Evolutionary conservation across 208 protist species (phyloP), one percentile per base, ranked within the genome.

Genomic region (Jaenimonas drosophilae): DNA sequence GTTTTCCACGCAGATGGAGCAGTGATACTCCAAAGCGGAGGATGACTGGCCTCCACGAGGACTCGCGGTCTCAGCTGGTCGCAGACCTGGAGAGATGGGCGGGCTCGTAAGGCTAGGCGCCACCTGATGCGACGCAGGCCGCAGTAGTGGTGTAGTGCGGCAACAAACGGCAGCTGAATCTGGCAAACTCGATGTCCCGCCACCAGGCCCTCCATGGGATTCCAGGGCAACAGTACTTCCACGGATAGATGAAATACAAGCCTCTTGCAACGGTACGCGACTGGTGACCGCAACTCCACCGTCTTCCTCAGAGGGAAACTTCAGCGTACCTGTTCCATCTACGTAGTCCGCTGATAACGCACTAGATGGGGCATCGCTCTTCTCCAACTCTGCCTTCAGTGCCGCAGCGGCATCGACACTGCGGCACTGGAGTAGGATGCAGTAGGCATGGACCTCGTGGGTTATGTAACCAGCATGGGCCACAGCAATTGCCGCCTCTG

Each of bases 1-100:
- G 28, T 86, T 76, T 7, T 76, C 67, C 27, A 70, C 70, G 49
- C 82, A 91, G 47, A 91, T 91, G 17, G 74, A 48, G 51, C 82
- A 91, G 27, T 68, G 49, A 14, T 83, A 63, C 2, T 64, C 64
- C 31, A 34, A 34, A 9, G 31, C 31, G 9, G 31, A 34, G 31
- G 14, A 9, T 14, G 31, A 30, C n/a, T 9, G 41, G 24, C 6
- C 17, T 30, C 4, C 17, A 23, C 41, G 20, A 23, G 24, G 24
- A n/a, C 11, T 5, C 14, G n/a, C 5, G 7, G 4, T 5, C 11
- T 9, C 14, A 23, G 11, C 26, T n/a, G 41, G 4, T 30, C 17
- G 20, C 41, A 47, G 17, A 9, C 11, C 9, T 9, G 14, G 11
- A 14, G 31, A 34, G 31, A 14, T 9, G 9, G 9, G 31, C 14